Percentiles rank a stretch among this genome's conserved stretches.
These are phyloP conservation scores for Irpex sp. DNA, from an alignment of 1,284 basidiomycete species.

Conservation along the genomic window DNA sequence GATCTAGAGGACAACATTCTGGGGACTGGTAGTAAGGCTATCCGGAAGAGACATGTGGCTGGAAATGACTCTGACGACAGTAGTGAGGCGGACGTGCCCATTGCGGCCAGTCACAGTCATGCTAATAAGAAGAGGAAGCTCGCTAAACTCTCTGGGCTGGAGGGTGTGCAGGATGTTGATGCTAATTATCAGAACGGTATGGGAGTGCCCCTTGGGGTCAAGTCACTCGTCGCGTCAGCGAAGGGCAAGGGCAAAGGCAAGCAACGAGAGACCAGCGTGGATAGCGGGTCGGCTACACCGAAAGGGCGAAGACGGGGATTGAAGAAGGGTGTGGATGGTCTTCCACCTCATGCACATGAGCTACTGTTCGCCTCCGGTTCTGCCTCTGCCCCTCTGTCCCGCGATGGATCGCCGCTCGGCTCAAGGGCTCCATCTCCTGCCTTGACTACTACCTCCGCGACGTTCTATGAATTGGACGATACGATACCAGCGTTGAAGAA, in stretches of 20 bases:
- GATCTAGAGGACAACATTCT: constrained; percentile 40
- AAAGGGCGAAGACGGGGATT: constrained; percentile 36
- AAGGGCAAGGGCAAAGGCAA: constrained; percentile 44
- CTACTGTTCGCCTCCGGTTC: constrained; percentile 43
- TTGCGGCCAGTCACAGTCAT: constrained; percentile 31
- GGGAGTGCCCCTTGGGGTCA: constrained; percentile 21
- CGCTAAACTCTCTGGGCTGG: constrained; percentile 30
- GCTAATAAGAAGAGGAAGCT: constrained; percentile 50
- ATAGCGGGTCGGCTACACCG: constrained; percentile 37
- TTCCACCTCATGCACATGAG: constrained; percentile 43
- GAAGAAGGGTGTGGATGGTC: constrained; percentile 41
- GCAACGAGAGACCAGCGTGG: constrained; percentile 40
- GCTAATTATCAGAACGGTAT: constrained; percentile 33
- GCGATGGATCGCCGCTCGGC: constrained; percentile 33
- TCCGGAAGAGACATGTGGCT: constrained; percentile 44
- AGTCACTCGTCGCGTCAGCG: constrained; percentile 19
- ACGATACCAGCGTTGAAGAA: constrained; percentile 62
- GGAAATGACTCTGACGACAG: constrained; percentile 49
- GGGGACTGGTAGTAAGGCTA: constrained; percentile 33
- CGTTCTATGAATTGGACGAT: constrained; percentile 72
- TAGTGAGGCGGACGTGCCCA: constrained; percentile 45
- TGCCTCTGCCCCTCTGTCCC: constrained; percentile 47
- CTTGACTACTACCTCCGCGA: constrained; percentile 45
- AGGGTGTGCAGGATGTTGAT: constrained; percentile 34
- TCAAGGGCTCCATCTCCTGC: constrained; percentile 65